These are phyloP conservation scores for Ambrosiella cleistominuta DNA, from an alignment of 2,329 filamentous ascomycete species.

Conservation along the genomic window DNA sequence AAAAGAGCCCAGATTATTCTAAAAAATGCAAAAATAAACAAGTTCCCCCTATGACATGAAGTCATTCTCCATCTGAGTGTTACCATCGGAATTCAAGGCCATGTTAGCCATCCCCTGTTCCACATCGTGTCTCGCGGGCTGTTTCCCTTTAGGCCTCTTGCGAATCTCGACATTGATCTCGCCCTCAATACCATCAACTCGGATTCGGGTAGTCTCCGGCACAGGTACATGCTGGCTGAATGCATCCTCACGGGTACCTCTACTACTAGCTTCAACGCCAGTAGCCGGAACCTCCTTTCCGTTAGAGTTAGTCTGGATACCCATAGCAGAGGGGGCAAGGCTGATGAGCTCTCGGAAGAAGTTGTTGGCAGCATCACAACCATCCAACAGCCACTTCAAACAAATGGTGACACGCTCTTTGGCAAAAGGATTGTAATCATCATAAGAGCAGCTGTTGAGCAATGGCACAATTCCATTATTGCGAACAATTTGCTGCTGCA, in stretches of 20 bases:
- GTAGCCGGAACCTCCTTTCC: conserved; percentile 14
- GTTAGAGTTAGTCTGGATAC: not conserved
- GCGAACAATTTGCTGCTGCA: conserved; percentile 74
- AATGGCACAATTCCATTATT: conserved; percentile 76
- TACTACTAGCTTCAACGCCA: conserved; percentile 20
- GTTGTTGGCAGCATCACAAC: conserved; percentile 53
- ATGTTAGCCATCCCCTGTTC: conserved; percentile 10
- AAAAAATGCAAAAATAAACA: not conserved
- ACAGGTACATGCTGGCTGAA: not conserved
- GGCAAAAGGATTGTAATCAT: conserved; percentile 86
- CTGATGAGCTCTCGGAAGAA: conserved; percentile 49
- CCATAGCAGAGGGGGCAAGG: conserved; percentile 21
- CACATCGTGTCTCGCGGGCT: conserved; percentile 13
- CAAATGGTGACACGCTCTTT: conserved; percentile 81
- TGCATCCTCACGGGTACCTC: conserved; percentile 18
- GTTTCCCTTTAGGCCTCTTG: conserved; percentile 9
- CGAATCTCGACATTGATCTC: conserved; percentile 39
- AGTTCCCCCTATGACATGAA: conserved; percentile 11
- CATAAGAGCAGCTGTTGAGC: conserved; percentile 76
- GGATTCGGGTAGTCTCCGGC: conserved; percentile 18
- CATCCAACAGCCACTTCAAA: conserved; percentile 66
- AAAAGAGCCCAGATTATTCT: too few species aligned
- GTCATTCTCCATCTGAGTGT: conserved; percentile 14
- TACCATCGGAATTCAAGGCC: conserved; percentile 8
- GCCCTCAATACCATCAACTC: conserved; percentile 37